These are phyloP conservation scores for Acanthamoeba sp. DNA, from an alignment of 208 protist species.

Conservation along the genomic window DNA sequence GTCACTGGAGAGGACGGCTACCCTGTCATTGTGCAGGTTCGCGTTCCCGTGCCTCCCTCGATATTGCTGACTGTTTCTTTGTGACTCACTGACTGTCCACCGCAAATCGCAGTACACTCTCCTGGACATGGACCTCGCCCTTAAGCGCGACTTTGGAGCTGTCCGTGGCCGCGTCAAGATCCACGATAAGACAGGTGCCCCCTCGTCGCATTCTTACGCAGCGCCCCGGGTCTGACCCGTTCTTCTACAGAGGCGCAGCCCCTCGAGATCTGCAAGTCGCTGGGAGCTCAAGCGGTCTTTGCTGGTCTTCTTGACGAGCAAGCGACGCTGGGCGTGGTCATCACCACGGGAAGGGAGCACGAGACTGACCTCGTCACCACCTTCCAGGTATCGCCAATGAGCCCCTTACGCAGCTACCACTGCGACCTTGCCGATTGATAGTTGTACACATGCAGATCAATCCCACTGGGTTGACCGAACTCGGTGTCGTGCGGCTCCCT, in stretches of 20 bases:
- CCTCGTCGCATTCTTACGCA: not conserved
- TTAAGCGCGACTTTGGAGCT: conserved; percentile 28
- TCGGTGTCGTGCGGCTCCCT: not conserved
- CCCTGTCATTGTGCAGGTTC: conserved; percentile 22
- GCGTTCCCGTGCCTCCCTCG: not conserved
- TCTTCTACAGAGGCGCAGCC: not conserved
- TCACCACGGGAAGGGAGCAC: not conserved
- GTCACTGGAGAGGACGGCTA: not conserved
- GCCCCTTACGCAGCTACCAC: not conserved
- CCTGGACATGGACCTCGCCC: conserved; percentile 26
- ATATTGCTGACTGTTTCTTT: too few relatives aligned
- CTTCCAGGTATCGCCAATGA: not conserved
- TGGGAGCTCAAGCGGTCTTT: not conserved
- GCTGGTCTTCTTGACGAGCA: not conserved
- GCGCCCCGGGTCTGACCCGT: not conserved
- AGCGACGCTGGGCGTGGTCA: not conserved
- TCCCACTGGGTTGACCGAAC: conserved; percentile 6
- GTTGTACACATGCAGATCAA: conserved; percentile 11
- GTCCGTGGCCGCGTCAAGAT: not conserved
- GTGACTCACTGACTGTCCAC: too few relatives aligned
- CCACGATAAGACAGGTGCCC: not conserved
- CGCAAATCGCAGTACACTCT: not conserved
- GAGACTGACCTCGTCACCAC: not conserved
- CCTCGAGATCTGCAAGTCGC: conserved; percentile 4
- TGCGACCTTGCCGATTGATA: not conserved